Percentiles rank a stretch among this genome's conserved stretches.
phyloP scores from a whole-genome alignment of 2,329 filamentous ascomycete genomes.

The Beauveria scarabaeidicola region DNA sequence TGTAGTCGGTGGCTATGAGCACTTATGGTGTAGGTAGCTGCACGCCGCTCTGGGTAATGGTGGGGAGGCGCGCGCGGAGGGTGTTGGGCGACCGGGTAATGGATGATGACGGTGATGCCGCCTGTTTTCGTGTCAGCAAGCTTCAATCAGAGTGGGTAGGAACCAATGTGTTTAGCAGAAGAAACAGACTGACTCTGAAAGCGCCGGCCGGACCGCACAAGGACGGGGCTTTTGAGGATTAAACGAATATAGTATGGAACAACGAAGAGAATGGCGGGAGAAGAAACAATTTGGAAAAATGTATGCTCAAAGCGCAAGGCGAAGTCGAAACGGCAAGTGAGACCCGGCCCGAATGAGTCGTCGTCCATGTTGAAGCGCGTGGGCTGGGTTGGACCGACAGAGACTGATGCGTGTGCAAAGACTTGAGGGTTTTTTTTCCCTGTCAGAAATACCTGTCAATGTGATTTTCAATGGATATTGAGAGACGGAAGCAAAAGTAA shows the following conservation, averaged over 20 bases:
- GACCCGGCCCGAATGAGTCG: not conserved
- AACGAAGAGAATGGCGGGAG: not conserved
- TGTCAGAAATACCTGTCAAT: too few species aligned
- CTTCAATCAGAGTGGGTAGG: too few species aligned
- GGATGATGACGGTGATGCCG: too few species aligned
- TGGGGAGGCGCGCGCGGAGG: not conserved
- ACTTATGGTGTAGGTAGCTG: too few species aligned
- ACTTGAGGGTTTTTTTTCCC: too few species aligned
- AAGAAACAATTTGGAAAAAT: not conserved
- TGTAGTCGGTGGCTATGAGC: too few species aligned
- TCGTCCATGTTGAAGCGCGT: not conserved
- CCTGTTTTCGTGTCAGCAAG: too few species aligned
- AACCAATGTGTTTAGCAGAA: not conserved
- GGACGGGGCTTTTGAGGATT: not conserved
- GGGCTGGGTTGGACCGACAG: too few species aligned
- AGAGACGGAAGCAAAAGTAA: too few species aligned
- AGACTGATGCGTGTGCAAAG: too few species aligned
- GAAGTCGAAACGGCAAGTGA: not conserved
- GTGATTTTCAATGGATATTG: too few species aligned
- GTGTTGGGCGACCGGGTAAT: not conserved
- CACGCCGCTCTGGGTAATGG: not conserved
- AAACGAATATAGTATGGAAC: not conserved
- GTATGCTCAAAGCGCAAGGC: not conserved
- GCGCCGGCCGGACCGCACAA: not conserved
- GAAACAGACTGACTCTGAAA: not conserved